Base-by-base conservation (phyloP, 2,329 filamentous ascomycete genomes). In the Penicillium hordei region DNA sequence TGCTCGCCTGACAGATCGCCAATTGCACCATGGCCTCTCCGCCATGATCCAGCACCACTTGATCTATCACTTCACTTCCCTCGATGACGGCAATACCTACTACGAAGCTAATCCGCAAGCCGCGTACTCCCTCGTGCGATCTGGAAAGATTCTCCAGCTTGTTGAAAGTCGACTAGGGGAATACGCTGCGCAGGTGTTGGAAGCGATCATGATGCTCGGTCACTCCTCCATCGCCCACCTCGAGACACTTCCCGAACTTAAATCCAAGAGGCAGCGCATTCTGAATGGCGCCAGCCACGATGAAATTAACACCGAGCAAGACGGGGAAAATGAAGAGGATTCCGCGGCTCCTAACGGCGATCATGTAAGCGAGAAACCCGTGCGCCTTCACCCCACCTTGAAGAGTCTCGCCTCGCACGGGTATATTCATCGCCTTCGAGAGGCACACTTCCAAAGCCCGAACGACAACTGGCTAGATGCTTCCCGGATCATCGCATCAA, bases 21-120 rank as follows among this genome's bases (percentile, higher is more conserved):
- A 95, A 70, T 79, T 96, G 63, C 89, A 88, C 68, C 87, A 93
- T 76, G 92, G 89, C 21, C 82, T 99, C 51, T 87, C 87, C 52
- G 88, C 94, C 33, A 86, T 97, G 62, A 84, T 96, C 42, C 93
- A 97, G 72, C 90, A 96, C 72, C 91, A 93, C 70, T 84, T 97
- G 48, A 81, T 95, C 61, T 91, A 87, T 73, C 89, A 93, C 74
- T 83, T 86, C 63, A 85, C 86, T 64, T 83, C 87, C 59, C 72
- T 81, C 55, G 84, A 88, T 55, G 82, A 85, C 43, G 83, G 82
- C 45, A 73, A 82, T 49, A 89, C 89, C 25, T 86, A 86, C 71
- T 99, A 97, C 77, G 90, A 96, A 72, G 89, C 91, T 58, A 92
- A 97, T 68, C 81, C 87, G 70, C 81, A 86, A 64, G 86, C 88